Conservation (phyloP, 805 yeast species). For the Kluyveromyces nonfermentans region DNA sequence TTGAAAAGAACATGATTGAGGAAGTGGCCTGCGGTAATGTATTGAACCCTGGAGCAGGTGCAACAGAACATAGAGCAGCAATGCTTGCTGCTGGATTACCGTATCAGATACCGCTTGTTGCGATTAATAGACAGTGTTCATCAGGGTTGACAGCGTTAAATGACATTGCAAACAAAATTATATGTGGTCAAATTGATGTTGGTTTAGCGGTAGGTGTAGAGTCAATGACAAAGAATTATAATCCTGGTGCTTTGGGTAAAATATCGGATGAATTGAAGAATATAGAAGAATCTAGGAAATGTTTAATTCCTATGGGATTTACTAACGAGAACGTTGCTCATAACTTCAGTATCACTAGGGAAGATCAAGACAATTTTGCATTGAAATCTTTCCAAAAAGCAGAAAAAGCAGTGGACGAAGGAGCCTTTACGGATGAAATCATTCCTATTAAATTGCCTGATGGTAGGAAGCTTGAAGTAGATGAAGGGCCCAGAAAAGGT, state of each 20-base stretch:
- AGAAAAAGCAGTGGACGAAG: constrained; percentile 55
- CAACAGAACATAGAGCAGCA: constrained; percentile 90
- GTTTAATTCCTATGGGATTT: constrained; percentile 92
- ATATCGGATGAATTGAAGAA: constrained; percentile 42
- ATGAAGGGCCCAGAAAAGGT: constrained; percentile 85
- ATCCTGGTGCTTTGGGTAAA: constrained; percentile 63
- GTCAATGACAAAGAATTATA: constrained; percentile 85
- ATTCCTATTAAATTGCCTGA: constrained; percentile 62
- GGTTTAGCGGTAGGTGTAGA: constrained; percentile 93
- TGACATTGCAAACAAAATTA: constrained; percentile 82
- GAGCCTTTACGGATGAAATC: constrained; percentile 82
- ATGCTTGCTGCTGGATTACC: constrained; percentile 87
- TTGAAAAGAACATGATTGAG: constrained; percentile 54
- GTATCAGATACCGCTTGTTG: constrained; percentile 62
- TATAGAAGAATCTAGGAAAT: constrained; percentile 48
- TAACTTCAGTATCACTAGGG: constrained; percentile 54
- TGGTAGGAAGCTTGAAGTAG: constrained; percentile 42
- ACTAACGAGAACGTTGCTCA: constrained; percentile 87
- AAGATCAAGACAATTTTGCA: constrained; percentile 80
- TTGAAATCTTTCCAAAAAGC: constrained; percentile 84
- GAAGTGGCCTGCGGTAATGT: constrained; percentile 91
- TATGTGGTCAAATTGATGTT: constrained; percentile 77
- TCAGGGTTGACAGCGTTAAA: constrained; percentile 87
- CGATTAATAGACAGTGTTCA: constrained; percentile 90
- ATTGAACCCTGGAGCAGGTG: constrained; percentile 87